Evolutionary conservation across 495 filamentous ascomycete species (phyloP), one percentile per base, ranked within the genome.

Genomic region (Penicillium coffeae): DNA sequence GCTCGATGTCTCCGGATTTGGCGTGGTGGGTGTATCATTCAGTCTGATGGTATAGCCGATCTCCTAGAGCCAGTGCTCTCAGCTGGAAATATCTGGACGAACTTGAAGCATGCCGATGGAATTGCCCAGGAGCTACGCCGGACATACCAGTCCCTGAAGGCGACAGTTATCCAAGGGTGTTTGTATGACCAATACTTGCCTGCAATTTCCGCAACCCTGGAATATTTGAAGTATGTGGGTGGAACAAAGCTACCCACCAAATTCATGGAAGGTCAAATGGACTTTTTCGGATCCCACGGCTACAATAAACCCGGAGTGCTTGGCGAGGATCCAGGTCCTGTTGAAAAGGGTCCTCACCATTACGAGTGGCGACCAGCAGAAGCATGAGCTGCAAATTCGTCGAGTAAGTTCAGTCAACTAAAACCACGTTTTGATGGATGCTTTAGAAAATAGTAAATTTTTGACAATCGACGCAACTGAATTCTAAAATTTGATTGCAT

Each of bases 231-330:
- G 65, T 85, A 83, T 54, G 72, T 65, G 35, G 74, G 69, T 8
- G 78, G 77, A 1, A 72, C 73, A 8, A 67, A 67, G 42, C 50
- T 85, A 14, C 81, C 87, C 5, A 87, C 85, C 7, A 72, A 79
- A 55, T 88, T 89, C 55, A 83, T 84, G 74, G 85, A 89, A 60
- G 85, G 83, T 8, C 78, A 89, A 63, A 70, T 89, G 71, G 84
- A 89, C 60, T 88, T 80, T 51, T 89, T 89, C 51, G 85, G 85
- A 13, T 73, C 75, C 10, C 84, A 88, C 59, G 77, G 75, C 59
- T 89, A 78, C 54, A 84, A 88, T 54, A 68, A 68, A 48, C 64
- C 65, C 0, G 62, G 65, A 6, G 54, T 72, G 44, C 49, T 58
- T 0, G 67, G 66, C n/a, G 70, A 72, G 36, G 70, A 72, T 49